These are phyloP conservation scores for Hanseniaspora mollemarum DNA, from an alignment of 805 yeast genomes.

Conservation along the genomic window DNA sequence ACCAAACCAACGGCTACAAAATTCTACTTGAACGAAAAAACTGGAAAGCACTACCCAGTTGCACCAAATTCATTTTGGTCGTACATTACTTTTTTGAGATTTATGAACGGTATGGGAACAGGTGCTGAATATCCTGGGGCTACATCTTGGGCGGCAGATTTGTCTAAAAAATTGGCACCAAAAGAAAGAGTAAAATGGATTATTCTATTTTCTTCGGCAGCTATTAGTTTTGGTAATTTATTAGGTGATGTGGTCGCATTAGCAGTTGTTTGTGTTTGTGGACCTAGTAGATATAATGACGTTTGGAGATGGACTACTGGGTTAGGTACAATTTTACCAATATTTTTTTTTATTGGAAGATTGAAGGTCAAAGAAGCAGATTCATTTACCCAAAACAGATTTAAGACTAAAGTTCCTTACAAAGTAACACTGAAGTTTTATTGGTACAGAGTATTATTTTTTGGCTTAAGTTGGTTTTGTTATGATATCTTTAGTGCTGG, in stretches of 20 bases:
- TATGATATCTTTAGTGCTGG: constrained; percentile 84
- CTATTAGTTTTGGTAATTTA: constrained; percentile 83
- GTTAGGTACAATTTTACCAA: constrained; percentile 79
- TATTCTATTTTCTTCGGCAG: constrained; percentile 74
- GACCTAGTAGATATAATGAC: constrained; percentile 54
- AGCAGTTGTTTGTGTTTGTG: constrained; percentile 74
- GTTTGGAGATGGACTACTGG: constrained; percentile 91
- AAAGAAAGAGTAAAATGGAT: constrained; percentile 84
- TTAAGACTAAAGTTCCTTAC: constrained; percentile 57
- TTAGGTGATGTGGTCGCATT: constrained; percentile 73
- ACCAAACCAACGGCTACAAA: constrained; percentile 4
- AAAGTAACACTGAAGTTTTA: constrained; percentile 61
- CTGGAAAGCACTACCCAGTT: constrained; percentile 36
- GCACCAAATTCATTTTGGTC: constrained; percentile 57
- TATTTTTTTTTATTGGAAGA: constrained; percentile 66
- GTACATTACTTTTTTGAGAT: constrained; percentile 73
- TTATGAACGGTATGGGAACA: constrained; percentile 79
- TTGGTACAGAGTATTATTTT: constrained; percentile 64
- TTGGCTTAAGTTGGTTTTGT: constrained; percentile 76
- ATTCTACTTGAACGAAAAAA: constrained; percentile 17
- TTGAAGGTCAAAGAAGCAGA: constrained; percentile 63
- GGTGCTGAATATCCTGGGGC: constrained; percentile 88
- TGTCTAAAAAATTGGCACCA: constrained; percentile 81
- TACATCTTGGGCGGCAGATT: constrained; percentile 86
- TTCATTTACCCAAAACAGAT: constrained; percentile 55